phyloP scores from a whole-genome alignment of 2,329 filamentous ascomycete species.

The Aureobasidium mangrovei region DNA sequence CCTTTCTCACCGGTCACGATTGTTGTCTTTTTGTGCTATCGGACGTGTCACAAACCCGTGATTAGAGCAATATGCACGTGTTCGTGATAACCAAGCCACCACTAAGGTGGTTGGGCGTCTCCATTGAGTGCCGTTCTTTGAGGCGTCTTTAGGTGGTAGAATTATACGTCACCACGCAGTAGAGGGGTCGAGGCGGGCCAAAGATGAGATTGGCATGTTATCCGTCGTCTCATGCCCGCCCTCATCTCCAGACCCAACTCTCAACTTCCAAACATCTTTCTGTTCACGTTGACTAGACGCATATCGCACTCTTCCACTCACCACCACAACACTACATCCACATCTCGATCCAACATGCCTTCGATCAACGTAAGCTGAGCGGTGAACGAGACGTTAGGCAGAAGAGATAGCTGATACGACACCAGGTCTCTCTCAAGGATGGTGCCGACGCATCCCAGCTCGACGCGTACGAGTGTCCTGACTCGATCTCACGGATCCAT shows the following conservation, averaged over 20 bases:
- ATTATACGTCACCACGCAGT: constrained; percentile 10
- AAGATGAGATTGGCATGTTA: constrained; percentile 6
- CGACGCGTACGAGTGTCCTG: constrained; percentile 46
- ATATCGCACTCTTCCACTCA: neutral
- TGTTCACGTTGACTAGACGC: too few species aligned
- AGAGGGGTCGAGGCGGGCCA: neutral
- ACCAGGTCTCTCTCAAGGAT: constrained; percentile 70
- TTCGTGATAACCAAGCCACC: too few species aligned
- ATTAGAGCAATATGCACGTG: too few species aligned
- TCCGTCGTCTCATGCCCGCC: neutral
- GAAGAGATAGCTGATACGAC: neutral
- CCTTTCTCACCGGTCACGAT: too few species aligned
- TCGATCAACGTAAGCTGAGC: constrained; percentile 27
- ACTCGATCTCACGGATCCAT: neutral
- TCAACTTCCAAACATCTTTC: neutral
- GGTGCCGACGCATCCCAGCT: constrained; percentile 59
- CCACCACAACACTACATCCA: neutral
- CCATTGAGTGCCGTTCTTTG: neutral
- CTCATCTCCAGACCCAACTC: neutral
- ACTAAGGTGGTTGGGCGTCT: too few species aligned
- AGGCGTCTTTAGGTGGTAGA: constrained; percentile 9
- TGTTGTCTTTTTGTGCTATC: too few species aligned
- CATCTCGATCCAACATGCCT: constrained; percentile 25
- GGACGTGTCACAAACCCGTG: too few species aligned
- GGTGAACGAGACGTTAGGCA: neutral